These are phyloP conservation scores for Phytophthora aleatoria DNA, from an alignment of 352 stramenopile species.

Conservation along the genomic window DNA sequence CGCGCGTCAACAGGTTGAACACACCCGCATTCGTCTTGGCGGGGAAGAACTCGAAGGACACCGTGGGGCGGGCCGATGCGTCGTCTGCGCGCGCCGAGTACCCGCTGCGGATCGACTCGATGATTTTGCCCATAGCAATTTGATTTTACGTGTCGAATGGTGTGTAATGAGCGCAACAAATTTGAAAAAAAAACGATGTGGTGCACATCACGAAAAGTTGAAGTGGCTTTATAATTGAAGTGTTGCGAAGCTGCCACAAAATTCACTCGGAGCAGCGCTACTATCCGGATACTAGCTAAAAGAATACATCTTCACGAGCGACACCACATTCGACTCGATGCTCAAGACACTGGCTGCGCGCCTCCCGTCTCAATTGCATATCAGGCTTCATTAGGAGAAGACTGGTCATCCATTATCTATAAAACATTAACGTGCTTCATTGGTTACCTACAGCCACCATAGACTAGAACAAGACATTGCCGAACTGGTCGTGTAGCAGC, in stretches of 20 bases:
- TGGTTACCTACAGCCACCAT: no score
- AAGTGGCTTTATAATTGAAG: background rate
- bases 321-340: no score
- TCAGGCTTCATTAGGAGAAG: no score
- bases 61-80: conserved; percentile 48
- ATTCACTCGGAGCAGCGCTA: no score
- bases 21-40: conserved; percentile 87
- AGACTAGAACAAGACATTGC: conserved; percentile 52
- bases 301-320: background rate
- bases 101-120: conserved; percentile 69
- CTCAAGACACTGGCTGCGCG: no score
- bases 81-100: conserved; percentile 49
- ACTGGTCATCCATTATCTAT: no score
- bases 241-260: no score
- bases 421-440: background rate
- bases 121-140: conserved; percentile 76
- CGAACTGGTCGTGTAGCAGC: conserved; percentile 59
- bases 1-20: conserved; percentile 83
- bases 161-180: background rate
- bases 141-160: conserved; percentile 4
- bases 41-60: conserved; percentile 90
- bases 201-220: conserved; percentile 2
- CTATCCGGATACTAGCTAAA: background rate
- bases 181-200: conserved; percentile 3
- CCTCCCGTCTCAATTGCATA: no score